phyloP scores from a whole-genome alignment of 169 alveolate species.

The Plasmodium inui region DNA sequence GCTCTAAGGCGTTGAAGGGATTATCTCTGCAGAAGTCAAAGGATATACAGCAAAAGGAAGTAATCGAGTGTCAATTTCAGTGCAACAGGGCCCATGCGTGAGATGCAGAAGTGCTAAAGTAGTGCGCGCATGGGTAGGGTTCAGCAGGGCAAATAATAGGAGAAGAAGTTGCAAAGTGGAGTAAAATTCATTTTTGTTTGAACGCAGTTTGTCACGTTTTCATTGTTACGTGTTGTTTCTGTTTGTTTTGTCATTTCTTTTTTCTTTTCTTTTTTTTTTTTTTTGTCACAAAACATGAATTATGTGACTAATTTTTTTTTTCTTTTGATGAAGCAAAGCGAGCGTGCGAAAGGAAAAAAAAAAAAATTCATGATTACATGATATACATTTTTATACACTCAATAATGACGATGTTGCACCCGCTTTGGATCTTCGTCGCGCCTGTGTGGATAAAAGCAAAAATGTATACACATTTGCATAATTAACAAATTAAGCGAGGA shows the following conservation, averaged over 20 bases:
- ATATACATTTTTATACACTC: neutral
- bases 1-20: conserved; percentile 27
- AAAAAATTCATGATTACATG: neutral
- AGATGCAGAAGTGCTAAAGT: neutral
- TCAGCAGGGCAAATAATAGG: neutral
- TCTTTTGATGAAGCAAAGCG: neutral
- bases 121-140: neutral
- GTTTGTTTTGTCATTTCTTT: neutral
- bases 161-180: neutral
- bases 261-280: neutral
- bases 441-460: neutral
- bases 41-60: conserved; percentile 60
- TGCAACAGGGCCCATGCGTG: conserved; percentile 32
- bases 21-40: conserved; percentile 41
- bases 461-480: neutral
- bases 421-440: neutral
- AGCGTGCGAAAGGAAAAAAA: neutral
- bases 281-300: neutral
- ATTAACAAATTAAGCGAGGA: neutral
- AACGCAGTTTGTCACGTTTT: neutral
- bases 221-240: neutral
- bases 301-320: neutral
- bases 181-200: neutral
- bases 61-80: conserved; percentile 69
- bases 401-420: neutral